phyloP scores from a whole-genome alignment of 2,329 filamentous ascomycete genomes.

The Penicillium hordei region DNA sequence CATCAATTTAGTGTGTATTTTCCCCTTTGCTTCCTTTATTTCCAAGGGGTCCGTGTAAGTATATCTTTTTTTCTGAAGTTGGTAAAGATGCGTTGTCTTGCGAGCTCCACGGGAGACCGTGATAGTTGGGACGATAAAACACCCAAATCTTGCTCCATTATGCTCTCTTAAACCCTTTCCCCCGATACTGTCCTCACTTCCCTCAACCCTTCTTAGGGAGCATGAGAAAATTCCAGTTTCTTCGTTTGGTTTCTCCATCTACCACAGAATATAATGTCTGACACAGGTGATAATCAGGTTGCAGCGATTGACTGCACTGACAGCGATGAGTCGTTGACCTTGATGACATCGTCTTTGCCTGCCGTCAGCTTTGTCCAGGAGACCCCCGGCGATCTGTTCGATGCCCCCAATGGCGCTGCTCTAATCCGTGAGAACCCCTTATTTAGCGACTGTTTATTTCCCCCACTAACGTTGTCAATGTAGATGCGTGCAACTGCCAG shows the following conservation, averaged over 20 bases:
- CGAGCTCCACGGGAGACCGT: neutral
- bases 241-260: neutral
- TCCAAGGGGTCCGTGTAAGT: neutral
- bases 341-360: neutral
- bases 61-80: no score
- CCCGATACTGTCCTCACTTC: neutral
- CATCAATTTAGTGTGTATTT: neutral
- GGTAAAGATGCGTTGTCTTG: neutral
- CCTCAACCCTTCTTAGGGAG: neutral
- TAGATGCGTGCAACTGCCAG: slow-evolving; percentile 59
- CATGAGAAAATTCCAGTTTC: neutral
- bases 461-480: neutral
- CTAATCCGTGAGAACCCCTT: slow-evolving; percentile 49
- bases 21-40: neutral
- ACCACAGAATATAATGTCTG: neutral
- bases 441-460: neutral
- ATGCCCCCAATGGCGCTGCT: slow-evolving; percentile 50
- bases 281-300: neutral
- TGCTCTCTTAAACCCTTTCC: neutral
- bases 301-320: neutral
- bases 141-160: no score
- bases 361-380: slow-evolving; percentile 26
- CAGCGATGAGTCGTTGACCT: neutral
- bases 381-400: slow-evolving; percentile 52
- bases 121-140: neutral